These are phyloP conservation scores for Scytalidium lignicola DNA, from an alignment of 2,329 filamentous ascomycete species.

Conservation along the genomic window DNA sequence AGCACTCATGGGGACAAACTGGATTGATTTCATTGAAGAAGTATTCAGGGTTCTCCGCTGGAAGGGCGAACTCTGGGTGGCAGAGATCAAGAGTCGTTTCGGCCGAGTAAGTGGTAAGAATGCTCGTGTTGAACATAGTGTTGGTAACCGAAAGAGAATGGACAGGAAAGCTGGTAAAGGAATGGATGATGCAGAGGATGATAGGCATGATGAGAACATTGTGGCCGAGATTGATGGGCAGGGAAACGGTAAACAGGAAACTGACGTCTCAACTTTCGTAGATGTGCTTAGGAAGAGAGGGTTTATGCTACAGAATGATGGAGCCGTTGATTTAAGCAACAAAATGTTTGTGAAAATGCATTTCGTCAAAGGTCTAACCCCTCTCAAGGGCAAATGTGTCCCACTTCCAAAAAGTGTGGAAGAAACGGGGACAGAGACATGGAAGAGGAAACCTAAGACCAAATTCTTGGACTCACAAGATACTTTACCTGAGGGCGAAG, in stretches of 20 bases:
- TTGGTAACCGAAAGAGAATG: slow-evolving; percentile 60
- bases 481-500: slow-evolving; percentile 59
- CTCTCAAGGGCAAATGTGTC: slow-evolving; percentile 70
- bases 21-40: slow-evolving; percentile 94
- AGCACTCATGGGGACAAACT: slow-evolving; percentile 98
- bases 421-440: slow-evolving; percentile 53
- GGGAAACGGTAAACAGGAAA: slow-evolving; percentile 62
- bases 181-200: slow-evolving; percentile 40
- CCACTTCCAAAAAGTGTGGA: slow-evolving; percentile 36
- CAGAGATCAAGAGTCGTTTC: slow-evolving; percentile 94
- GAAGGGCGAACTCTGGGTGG: slow-evolving; percentile 95
- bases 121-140: slow-evolving; percentile 58
- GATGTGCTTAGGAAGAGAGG: slow-evolving; percentile 75
- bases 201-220: slow-evolving; percentile 49
- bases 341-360: slow-evolving; percentile 99
- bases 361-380: slow-evolving; percentile 78
- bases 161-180: slow-evolving; percentile 38
- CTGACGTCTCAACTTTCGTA: slow-evolving; percentile 82
- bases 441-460: slow-evolving; percentile 73
- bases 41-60: slow-evolving; percentile 86
- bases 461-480: slow-evolving; percentile 61
- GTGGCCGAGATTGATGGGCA: slow-evolving; percentile 68
- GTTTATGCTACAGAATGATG: slow-evolving; percentile 69
- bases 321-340: slow-evolving; percentile 75
- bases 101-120: slow-evolving; percentile 48